Base-by-base conservation (phyloP, 78 protist genomes). In the Planoprotostelium fungivorum region DNA sequence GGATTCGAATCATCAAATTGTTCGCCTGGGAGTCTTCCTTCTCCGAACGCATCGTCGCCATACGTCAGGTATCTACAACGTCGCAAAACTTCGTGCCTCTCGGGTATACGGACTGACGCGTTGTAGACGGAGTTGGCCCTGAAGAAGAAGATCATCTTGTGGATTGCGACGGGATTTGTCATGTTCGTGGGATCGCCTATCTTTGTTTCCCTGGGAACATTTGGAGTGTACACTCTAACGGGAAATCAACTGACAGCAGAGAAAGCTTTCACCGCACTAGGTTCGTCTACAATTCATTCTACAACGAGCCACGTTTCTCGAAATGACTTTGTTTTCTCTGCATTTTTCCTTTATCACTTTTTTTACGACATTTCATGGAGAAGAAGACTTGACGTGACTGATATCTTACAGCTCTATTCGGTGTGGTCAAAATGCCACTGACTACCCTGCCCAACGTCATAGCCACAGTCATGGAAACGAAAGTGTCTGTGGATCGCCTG, bases 391-490 rank as follows among this genome's bases (percentile, higher is more conserved):
- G n/a, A n/a, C n/a, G n/a, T n/a, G n/a, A n/a, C n/a, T n/a, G n/a
- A n/a, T n/a, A n/a, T n/a, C n/a, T n/a, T n/a, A n/a, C 25, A 36
- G 73, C 97, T 25, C 92, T 96, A 29, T 96, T 97, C 91, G 93
- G 91, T 85, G 89, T 97, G 28, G 93, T 97, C 88, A 96, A 92
- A 35, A 92, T 97, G 89, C 99, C 99, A 31, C 86, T 98, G 51
- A 37, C 86, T 39, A 91, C 94, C 94, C 87, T 97, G 28, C 98
- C 98, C 36, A 37, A 31, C 29, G 90, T 95, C 28, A 73, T 97
- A 38, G 84, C 86, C 37, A 29, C 89, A 29, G 10, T 93, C 1
- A 93, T 96, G 87, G 96, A 96, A 34, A 96, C 97, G 28, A 51
- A 31, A 23, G 97, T 97, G 34, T 88, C 97, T 29, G 85, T 94